phyloP scores from a whole-genome alignment of 2,329 filamentous ascomycete genomes.

The Colletotrichum sp. region DNA sequence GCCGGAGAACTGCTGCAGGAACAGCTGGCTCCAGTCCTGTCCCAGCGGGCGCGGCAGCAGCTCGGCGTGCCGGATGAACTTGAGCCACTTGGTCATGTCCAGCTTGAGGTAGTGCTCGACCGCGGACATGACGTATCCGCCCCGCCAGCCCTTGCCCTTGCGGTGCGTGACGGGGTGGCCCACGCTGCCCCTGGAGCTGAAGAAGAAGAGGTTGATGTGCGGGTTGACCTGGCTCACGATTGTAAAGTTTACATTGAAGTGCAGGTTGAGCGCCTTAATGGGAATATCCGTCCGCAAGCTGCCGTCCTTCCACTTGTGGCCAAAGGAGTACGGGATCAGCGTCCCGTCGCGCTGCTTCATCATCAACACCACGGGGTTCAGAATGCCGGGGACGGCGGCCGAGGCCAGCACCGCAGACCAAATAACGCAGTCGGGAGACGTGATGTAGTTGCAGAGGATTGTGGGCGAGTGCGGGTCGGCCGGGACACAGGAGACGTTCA shows the following conservation, averaged over 20 bases:
- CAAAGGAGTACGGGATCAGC: conserved; percentile 90
- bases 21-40: conserved; percentile 96
- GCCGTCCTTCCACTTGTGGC: conserved; percentile 99
- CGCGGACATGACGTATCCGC: conserved; percentile 91
- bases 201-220: conserved; percentile 99
- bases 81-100: conserved; percentile 96
- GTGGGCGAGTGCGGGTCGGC: conserved; percentile 92
- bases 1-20: conserved; percentile 93
- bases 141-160: conserved; percentile 91
- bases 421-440: conserved; percentile 94
- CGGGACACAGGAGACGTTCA: conserved; percentile 95
- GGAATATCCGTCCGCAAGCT: conserved; percentile 94
- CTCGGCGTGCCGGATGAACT: conserved; percentile 90
- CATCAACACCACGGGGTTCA: conserved; percentile 93
- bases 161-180: conserved; percentile 94
- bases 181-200: conserved; percentile 89
- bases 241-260: conserved; percentile 98
- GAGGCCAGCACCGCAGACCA: conserved; percentile 97
- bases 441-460: conserved; percentile 94
- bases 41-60: conserved; percentile 87
- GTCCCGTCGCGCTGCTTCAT: conserved; percentile 83
- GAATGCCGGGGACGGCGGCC: conserved; percentile 92
- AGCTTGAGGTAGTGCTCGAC: conserved; percentile 95
- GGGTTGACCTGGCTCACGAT: conserved; percentile 91
- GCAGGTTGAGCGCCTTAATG: conserved; percentile 88